Evolutionary conservation across 768 basidiomycete species (phyloP), one percentile per base, ranked within the genome.

Genomic region (Hygrocybe punicea): DNA sequence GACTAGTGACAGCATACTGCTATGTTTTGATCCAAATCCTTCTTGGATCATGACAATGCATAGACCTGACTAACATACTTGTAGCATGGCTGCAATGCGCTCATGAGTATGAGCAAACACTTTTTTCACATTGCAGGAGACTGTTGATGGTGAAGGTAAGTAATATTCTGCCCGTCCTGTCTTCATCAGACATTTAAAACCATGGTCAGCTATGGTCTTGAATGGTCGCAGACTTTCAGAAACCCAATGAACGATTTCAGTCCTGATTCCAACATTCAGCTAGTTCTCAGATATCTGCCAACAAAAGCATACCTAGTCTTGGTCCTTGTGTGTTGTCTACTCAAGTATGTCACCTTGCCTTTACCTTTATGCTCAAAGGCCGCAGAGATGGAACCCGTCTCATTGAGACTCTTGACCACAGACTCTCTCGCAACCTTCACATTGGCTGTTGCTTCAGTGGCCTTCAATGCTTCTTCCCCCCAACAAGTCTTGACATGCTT

Each of bases 161-260:
- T 72, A 71, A 17, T 70, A 64, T 10, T 67, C 63, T 1, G 72
- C 76, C 4, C 69, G 56, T 1, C 72, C 71, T 0, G 71, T 73
- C 49, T 70, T 73, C 69, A 75, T 73, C 11, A 77, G 51, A 2
- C n/a, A 51, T 1, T 59, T 45, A 55, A 76, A 75, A 0, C 67
- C 68, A 0, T 57, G 48, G 48, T 78, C 74, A 2, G 64, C 48
- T 0, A 76, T 64, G 23, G 74, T 73, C 0, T 40, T 60, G 51
- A 73, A 73, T 0, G 74, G 75, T 0, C 67, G 60, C 21, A 66
- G 52, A 37, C 62, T 69, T 55, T 78, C 65, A 0, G 68, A 7
- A 0, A 76, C 68, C 76, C 75, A 78, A 0, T 57, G 58, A 1
- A 76, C 74, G n/a, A 71, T 65, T 45, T 72, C 62, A 0, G 66